Evolutionary conservation across 805 yeast genomes (phyloP), one percentile per base, ranked within the genome.

Genomic region (Debaryomyces maramus): DNA sequence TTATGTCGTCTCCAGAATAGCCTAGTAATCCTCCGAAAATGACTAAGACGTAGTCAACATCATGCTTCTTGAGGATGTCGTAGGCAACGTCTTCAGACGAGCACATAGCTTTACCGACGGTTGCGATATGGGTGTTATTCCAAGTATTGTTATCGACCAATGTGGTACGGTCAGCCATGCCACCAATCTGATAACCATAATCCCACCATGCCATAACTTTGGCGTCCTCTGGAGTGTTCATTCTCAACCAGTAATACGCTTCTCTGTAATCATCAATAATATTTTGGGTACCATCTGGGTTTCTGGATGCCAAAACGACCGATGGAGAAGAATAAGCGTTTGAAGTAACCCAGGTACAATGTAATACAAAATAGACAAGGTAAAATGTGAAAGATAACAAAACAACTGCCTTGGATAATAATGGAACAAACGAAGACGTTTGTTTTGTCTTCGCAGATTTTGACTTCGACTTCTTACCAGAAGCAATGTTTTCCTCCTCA

Each of bases 171-270:
- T 93, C 99, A 33, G 99, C 99, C 98, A 93, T 93, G 47, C 99
- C 99, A 54, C 99, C 99, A 56, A 93, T 93, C 72, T 93, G 99
- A 67, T 93, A 93, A 40, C 99, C 99, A 60, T 95, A 95, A 72
- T 95, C 99, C 99, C 99, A 93, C 99, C 99, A 93, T 8, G 97
- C 84, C 85, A 95, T 88, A 45, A 93, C 85, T 64, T 87, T 90
- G 24, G 97, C 86, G 61, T 93, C 98, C 61, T 93, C 97, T 3
- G 86, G 81, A 0, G 99, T 93, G 70, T 93, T 93, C 96, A 91
- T 90, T 58, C 99, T 82, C 54, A 93, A 73, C 99, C 99, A 93
- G 64, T 91, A 93, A 72, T 93, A 93, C 8, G 98, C 99, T 73
- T 93, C 99, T 68, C 99, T 82, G 74, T 84, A 93, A 65, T 93